phyloP scores from a whole-genome alignment of 2,329 filamentous ascomycete species.

The Neoscytalidium dimidiatum region DNA sequence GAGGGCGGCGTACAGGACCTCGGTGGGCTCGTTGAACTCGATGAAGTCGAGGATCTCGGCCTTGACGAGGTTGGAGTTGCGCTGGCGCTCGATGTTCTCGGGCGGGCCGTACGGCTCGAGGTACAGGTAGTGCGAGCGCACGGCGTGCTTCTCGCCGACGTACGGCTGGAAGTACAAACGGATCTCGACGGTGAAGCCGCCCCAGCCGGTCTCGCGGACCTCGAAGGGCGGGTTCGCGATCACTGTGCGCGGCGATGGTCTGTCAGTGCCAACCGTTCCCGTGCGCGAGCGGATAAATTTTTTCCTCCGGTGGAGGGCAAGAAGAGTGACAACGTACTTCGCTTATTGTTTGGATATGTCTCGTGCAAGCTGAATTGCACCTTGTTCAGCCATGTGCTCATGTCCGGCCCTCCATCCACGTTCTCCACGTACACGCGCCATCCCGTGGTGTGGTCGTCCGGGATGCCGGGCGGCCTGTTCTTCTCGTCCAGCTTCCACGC shows the following conservation, averaged over 20 bases:
- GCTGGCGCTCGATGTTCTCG: constrained; percentile 66
- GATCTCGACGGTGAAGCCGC: constrained; percentile 95
- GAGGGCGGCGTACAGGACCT: constrained; percentile 85
- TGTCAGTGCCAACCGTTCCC: background rate
- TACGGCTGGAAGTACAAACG: constrained; percentile 91
- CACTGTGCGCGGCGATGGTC: background rate
- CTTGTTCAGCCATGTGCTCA: constrained; percentile 93
- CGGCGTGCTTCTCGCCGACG: constrained; percentile 89
- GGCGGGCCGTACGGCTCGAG: constrained; percentile 80
- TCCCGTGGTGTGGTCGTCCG: constrained; percentile 91
- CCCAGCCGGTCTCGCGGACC: constrained; percentile 93
- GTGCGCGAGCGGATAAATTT: no score
- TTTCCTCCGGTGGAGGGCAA: background rate
- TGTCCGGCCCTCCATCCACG: constrained; percentile 78
- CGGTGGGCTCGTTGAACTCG: constrained; percentile 95
- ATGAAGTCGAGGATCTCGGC: constrained; percentile 90
- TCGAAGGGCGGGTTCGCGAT: constrained; percentile 65
- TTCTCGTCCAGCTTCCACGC: constrained; percentile 62
- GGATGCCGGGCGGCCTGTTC: constrained; percentile 65
- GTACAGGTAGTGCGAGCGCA: constrained; percentile 89
- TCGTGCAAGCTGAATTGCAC: constrained; percentile 99
- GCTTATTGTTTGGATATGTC: constrained; percentile 87
- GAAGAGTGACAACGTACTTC: constrained; percentile 55
- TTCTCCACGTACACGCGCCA: constrained; percentile 95
- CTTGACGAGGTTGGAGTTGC: constrained; percentile 60